phyloP scores from a whole-genome alignment of 2,329 filamentous ascomycete genomes.

The Thelonectria rubi region DNA sequence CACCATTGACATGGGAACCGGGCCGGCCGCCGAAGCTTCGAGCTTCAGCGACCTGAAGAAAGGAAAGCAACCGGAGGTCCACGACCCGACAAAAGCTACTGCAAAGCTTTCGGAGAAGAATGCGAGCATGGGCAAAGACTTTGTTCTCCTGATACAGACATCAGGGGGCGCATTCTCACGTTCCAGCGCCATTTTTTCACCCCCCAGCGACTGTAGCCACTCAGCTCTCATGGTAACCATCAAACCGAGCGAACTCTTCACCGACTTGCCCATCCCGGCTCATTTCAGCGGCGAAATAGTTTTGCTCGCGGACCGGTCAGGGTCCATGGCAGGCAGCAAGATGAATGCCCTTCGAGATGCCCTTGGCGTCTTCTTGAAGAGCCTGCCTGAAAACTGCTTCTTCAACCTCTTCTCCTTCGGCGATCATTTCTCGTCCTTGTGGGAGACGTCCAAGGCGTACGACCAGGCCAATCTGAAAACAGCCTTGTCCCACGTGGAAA shows the following conservation, averaged over 20 bases:
- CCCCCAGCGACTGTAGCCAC: not conserved
- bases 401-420: conserved; percentile 3
- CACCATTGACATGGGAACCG: not conserved
- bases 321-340: not conserved
- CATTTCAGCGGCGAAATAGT: not conserved
- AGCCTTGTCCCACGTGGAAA: not conserved
- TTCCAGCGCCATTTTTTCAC: not conserved
- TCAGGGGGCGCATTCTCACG: too few relatives aligned
- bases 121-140: too few relatives aligned
- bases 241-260: not conserved
- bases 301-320: conserved; percentile 1
- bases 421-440: not conserved
- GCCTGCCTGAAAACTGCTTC: not conserved
- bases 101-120: too few relatives aligned
- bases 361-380: not conserved
- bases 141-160: too few relatives aligned
- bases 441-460: not conserved
- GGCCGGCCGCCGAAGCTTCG: too few relatives aligned
- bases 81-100: too few relatives aligned
- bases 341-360: not conserved
- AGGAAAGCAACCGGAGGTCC: too few relatives aligned
- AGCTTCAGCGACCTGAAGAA: too few relatives aligned
- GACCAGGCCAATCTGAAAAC: not conserved
- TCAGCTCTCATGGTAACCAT: not conserved
- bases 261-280: not conserved